Conservation (phyloP, 371 early-diverging fungal genomes). For the Smittium culicis region DNA sequence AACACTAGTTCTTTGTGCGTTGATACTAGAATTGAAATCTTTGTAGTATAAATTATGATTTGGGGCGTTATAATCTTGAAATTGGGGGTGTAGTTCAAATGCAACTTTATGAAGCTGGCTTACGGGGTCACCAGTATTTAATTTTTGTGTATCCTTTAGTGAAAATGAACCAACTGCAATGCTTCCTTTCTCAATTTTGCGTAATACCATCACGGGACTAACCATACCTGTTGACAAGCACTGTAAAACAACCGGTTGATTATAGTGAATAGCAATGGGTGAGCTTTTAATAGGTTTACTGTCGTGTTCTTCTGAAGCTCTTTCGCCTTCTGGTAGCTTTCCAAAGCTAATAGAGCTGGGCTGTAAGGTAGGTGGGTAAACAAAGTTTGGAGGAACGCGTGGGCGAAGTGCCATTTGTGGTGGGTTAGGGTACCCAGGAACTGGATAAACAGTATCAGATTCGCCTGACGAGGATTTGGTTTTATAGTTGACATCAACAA, state of each 20-base stretch:
- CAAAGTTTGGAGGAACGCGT: slow-evolving; percentile 29
- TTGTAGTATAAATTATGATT: background rate
- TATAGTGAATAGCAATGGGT: slow-evolving; percentile 63
- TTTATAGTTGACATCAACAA: slow-evolving; percentile 45
- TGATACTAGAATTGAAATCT: background rate
- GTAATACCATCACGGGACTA: slow-evolving; percentile 66
- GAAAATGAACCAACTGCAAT: slow-evolving; percentile 44
- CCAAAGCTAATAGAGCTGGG: slow-evolving; percentile 15
- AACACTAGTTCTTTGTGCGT: too few species aligned
- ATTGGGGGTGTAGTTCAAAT: slow-evolving; percentile 52
- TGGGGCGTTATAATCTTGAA: background rate
- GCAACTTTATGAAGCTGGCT: slow-evolving; percentile 85
- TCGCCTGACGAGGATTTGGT: background rate
- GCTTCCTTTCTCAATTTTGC: slow-evolving; percentile 70
- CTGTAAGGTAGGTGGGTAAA: slow-evolving; percentile 16
- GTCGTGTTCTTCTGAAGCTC: slow-evolving; percentile 18
- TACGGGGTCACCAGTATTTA: slow-evolving; percentile 57
- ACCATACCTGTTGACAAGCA: slow-evolving; percentile 68
- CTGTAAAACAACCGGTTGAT: slow-evolving; percentile 66
- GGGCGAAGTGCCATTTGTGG: slow-evolving; percentile 57
- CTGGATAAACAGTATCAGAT: slow-evolving; percentile 19
- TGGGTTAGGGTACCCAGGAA: slow-evolving; percentile 50
- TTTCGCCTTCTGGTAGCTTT: slow-evolving; percentile 12
- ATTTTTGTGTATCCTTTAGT: slow-evolving; percentile 26
- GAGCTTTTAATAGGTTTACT: slow-evolving; percentile 17